Base-by-base conservation (phyloP, 2,329 filamentous ascomycete species). In the Beauveria brongniartii region DNA sequence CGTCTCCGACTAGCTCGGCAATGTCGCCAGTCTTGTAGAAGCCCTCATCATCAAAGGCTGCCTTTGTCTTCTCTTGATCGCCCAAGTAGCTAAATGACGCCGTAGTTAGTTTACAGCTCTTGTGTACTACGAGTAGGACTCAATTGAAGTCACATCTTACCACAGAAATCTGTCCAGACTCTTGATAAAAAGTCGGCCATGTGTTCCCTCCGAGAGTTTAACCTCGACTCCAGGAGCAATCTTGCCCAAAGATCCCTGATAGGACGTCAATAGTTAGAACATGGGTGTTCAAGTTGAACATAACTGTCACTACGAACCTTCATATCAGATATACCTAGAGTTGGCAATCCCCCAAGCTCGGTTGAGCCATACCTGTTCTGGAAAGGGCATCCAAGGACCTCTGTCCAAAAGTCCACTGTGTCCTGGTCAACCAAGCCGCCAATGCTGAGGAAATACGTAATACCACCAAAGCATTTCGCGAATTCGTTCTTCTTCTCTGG, bases 111-210 rank as follows among this genome's bases (percentile, higher is more conserved):
- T 44, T 10, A 1, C 5, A 5, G 10, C 20, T 14, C 20, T 30
- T 8, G 2, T 2, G 1, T 2, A 7, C 1, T 18, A 41, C 5
- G 14, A 22, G 18, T 28, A 18, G 12, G n/a, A 2, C n/a, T 24
- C 51, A 3, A 18, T n/a, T 44, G 2, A 5, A 40, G n/a, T 8
- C 6, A 20, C n/a, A 1, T 4, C 37, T 54, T 48, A 57, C 54
- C 43, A 24, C 6, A 57, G 43, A 26, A 57, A 57, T n/a, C 54
- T 47, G 28, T 57, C 54, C 1, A 62, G 60, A 48, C 58, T 65
- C 46, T 64, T 66, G 41, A 67, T 43, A 3, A 62, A 52, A 5
- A 69, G 62, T 28, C 65, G 65, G 26, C 67, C 65, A 9, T 64
- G 56, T n/a, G 66, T 63, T 1, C 64, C 66, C 16, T 65, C 59